Evolutionary conservation across 2,329 filamentous ascomycete genomes (phyloP).

Genomic region (Microsporum audouinii): DNA sequence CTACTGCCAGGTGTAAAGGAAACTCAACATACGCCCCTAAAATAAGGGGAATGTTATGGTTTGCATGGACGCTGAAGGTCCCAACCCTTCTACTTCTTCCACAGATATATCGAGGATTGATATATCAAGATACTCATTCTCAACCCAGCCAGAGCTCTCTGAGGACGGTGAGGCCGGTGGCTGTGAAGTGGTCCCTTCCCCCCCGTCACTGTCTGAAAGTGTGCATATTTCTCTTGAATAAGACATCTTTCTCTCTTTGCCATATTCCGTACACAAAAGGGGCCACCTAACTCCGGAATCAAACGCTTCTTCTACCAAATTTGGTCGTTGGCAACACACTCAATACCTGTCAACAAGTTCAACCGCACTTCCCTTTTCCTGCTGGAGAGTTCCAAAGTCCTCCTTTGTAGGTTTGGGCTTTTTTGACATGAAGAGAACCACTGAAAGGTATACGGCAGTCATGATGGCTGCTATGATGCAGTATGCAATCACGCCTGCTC

Average conservation of each 20-base stretch:
- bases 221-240: neutral
- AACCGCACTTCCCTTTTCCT: neutral
- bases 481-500: slow-evolving; percentile 34
- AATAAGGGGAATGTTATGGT: neutral
- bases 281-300: neutral
- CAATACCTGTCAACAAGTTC: neutral
- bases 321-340: neutral
- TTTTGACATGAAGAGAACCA: slow-evolving; percentile 9
- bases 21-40: neutral
- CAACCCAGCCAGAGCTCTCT: neutral
- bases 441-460: slow-evolving; percentile 32
- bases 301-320: neutral
- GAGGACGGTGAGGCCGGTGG: neutral
- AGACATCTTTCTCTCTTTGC: neutral
- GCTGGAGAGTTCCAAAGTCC: neutral
- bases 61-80: neutral
- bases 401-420: neutral
- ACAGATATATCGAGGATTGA: neutral
- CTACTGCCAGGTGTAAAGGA: neutral
- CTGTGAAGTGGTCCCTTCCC: neutral
- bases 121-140: neutral
- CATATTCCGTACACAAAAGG: neutral
- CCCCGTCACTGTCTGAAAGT: neutral
- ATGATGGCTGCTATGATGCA: slow-evolving; percentile 40
- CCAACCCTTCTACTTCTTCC: neutral